These are phyloP conservation scores for Rhododendron vialii DNA, from an alignment of 148 eudicot species.

Conservation along the genomic window DNA sequence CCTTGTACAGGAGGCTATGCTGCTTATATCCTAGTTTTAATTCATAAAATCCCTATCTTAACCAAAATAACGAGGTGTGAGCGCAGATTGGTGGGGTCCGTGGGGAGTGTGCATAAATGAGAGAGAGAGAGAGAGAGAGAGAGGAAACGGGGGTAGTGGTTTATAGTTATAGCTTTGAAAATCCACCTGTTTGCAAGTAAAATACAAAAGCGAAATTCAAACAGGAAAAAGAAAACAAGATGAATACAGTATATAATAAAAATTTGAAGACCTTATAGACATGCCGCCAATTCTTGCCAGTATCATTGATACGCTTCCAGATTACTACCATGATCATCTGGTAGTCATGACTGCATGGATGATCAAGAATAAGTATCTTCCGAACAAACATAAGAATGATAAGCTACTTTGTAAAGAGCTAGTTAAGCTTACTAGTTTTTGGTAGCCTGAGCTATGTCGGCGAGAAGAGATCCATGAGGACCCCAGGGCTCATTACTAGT, in stretches of 20 bases:
- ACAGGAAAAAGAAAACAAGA: neutral
- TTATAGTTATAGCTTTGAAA: too few relatives aligned
- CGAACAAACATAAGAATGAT: neutral
- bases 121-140: neutral
- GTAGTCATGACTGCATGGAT: slow-evolving; percentile 73
- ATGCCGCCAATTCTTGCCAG: slow-evolving; percentile 97
- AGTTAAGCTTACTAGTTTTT: slow-evolving; percentile 71
- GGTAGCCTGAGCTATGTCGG: slow-evolving; percentile 83
- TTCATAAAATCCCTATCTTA: neutral
- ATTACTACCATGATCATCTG: slow-evolving; percentile 85
- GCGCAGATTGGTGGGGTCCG: neutral
- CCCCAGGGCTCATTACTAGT: slow-evolving; percentile 99
- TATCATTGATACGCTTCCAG: slow-evolving; percentile 92
- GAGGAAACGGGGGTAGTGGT: neutral
- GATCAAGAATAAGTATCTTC: slow-evolving; percentile 6
- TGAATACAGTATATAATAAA: neutral
- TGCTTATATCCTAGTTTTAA: neutral
- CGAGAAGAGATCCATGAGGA: slow-evolving; percentile 94
- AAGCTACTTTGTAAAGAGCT: neutral
- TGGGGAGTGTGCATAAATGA: neutral
- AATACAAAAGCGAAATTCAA: too few relatives aligned
- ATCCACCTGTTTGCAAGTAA: too few relatives aligned
- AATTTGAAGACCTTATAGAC: slow-evolving; percentile 51
- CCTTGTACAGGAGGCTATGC: neutral
- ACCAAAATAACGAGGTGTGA: neutral